Evolutionary conservation across 2,329 filamentous ascomycete species (phyloP), one percentile per base, ranked within the genome.

Genomic region (Pestalotiopsis sp.): DNA sequence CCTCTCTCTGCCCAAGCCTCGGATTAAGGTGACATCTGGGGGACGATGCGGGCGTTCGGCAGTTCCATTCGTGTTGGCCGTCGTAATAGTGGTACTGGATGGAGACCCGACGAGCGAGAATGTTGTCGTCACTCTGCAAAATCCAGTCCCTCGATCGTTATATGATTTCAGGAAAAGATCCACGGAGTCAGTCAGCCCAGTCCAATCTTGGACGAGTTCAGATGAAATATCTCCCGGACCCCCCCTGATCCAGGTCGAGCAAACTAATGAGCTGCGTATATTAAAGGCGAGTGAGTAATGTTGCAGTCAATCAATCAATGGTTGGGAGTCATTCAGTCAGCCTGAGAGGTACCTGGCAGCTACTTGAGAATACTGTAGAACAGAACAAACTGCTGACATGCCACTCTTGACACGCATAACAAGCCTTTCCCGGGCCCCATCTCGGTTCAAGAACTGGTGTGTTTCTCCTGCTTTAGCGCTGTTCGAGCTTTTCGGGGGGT

Each of bases 381-480:
- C 17, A 20, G 17, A 20, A 52, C 45, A 9, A 52, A 17, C 45
- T 52, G 20, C 45, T 52, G 9, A 6, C 31, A 25, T 49, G n/a
- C 11, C 39, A 9, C 17, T 27, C 25, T 23, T 39, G 17, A 25
- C 25, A 45, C 36, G 31, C 36, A 45, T 49, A 25, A 36, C 31
- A 36, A 23, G 20, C 39, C 39, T 57, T 23, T 64, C n/a, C 57
- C 41, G 36, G 49, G 41, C 27, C n/a, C 25, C 25, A 63, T n/a
- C 39, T 66, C 41, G 36, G 63, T 52, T 60, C 59, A 59, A 25
- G 58, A 49, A 60, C 59, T 62, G 41, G 52, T 64, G 67, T 58
- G 52, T 64, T 60, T 60, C 56, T 66, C 61, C 67, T 68, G 62
- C 67, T 41, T 65, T 68, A 68, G 67, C 62, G 67, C 62, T 60